Conservation (phyloP, 2,329 filamentous ascomycete genomes). For the Diaporthe humulicola region DNA sequence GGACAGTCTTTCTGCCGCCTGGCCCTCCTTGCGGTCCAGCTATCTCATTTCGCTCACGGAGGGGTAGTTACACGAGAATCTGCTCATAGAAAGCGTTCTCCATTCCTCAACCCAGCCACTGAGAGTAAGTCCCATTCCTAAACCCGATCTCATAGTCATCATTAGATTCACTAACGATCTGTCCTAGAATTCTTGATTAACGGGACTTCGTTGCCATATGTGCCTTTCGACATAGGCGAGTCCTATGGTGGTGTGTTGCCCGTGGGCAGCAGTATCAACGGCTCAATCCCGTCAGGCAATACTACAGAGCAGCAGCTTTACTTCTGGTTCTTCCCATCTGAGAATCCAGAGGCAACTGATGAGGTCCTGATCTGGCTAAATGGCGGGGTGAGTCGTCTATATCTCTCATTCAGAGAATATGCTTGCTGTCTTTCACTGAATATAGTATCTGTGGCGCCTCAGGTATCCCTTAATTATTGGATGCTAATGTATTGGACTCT, state of each 20-base stretch:
- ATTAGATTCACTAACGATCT: not conserved
- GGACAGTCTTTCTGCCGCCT: not conserved
- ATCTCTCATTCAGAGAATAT: too few relatives aligned
- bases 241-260: slow-evolving; percentile 29
- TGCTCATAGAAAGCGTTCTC: not conserved
- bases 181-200: not conserved
- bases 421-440: not conserved
- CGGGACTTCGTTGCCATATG: slow-evolving; percentile 28
- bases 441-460: not conserved
- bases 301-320: slow-evolving; percentile 14
- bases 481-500: not conserved
- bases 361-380: slow-evolving; percentile 35
- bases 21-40: not conserved
- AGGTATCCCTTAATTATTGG: too few relatives aligned
- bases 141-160: too few relatives aligned
- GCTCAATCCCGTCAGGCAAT: not conserved
- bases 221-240: slow-evolving; percentile 35
- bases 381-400: slow-evolving; percentile 22
- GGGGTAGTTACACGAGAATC: not conserved
- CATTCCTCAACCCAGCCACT: slow-evolving; percentile 3
- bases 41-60: not conserved
- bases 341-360: slow-evolving; percentile 21
- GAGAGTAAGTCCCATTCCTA: not conserved
- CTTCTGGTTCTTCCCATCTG: slow-evolving; percentile 30
- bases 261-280: not conserved